Evolutionary conservation across 768 basidiomycete genomes (phyloP).

Genomic region (Agaricus sinodeliciosus): DNA sequence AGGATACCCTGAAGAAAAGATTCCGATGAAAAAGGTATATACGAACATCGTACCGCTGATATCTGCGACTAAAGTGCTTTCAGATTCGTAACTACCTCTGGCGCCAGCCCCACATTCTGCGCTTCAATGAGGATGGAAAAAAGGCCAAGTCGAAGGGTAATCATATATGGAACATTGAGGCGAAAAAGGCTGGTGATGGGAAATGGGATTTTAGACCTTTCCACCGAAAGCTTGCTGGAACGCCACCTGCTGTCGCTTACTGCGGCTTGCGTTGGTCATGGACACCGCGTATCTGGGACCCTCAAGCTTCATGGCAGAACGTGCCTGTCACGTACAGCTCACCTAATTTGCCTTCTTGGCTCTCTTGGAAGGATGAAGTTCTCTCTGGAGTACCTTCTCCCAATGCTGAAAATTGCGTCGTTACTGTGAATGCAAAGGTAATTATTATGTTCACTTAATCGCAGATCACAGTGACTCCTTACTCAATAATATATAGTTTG

Average conservation of each 20-base stretch:
- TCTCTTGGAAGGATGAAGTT: slow-evolving; percentile 80
- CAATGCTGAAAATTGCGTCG: slow-evolving; percentile 68
- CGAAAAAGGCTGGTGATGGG: slow-evolving; percentile 71
- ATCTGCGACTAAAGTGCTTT: slow-evolving; percentile 10
- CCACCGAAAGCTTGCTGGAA: slow-evolving; percentile 79
- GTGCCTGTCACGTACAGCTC: slow-evolving; percentile 76
- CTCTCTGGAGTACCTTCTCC: slow-evolving; percentile 75
- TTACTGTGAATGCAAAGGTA: slow-evolving; percentile 75
- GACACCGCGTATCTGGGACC: slow-evolving; percentile 95
- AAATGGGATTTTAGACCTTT: slow-evolving; percentile 88
- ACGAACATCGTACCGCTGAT: too few species aligned
- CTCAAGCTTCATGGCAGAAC: slow-evolving; percentile 80
- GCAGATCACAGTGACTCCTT: not conserved
- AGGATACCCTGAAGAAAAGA: slow-evolving; percentile 89
- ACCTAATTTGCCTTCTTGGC: slow-evolving; percentile 78
- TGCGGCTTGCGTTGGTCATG: slow-evolving; percentile 79
- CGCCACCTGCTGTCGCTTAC: slow-evolving; percentile 77
- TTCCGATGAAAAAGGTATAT: slow-evolving; percentile 89
- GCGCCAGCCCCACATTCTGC: slow-evolving; percentile 88
- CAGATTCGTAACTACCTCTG: slow-evolving; percentile 94
- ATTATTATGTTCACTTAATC: slow-evolving; percentile 16
- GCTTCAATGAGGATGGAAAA: slow-evolving; percentile 98
- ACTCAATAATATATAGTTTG: slow-evolving; percentile 37
- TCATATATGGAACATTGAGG: slow-evolving; percentile 98
- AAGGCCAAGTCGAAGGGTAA: slow-evolving; percentile 99